Percentiles rank a stretch among this genome's conserved stretches.
Evolutionary conservation across 2,329 filamentous ascomycete species (phyloP).

Genomic region (Colletotrichum somersetense): DNA sequence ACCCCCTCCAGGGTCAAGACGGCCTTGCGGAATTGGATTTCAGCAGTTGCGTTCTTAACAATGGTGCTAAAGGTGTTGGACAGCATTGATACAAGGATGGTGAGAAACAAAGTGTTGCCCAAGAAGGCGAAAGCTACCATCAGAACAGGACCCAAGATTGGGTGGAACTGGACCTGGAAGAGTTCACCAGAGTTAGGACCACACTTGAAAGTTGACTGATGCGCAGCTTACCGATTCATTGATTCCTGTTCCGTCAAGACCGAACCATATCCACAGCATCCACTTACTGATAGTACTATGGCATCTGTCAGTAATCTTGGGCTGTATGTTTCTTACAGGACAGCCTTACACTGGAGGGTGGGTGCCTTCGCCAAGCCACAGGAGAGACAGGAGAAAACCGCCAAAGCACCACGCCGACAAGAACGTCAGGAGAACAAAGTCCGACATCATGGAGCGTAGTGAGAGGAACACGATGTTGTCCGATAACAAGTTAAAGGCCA

Average conservation of each 20-base stretch:
- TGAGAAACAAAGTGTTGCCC: constrained; percentile 90
- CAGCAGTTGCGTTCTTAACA: constrained; percentile 80
- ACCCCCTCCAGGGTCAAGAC: constrained; percentile 88
- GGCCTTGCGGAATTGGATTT: constrained; percentile 85
- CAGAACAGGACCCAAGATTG: constrained; percentile 80
- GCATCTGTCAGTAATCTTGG: constrained; percentile 10
- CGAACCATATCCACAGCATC: constrained; percentile 96
- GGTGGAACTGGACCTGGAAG: constrained; percentile 76
- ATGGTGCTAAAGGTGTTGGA: constrained; percentile 87
- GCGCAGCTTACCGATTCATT: constrained; percentile 61
- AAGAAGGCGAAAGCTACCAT: constrained; percentile 90
- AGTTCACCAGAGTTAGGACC: constrained; percentile 33
- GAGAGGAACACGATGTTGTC: constrained; percentile 89
- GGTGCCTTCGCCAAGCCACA: constrained; percentile 78
- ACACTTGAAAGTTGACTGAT: background rate
- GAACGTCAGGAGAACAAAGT: constrained; percentile 83
- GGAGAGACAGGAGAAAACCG: constrained; percentile 82
- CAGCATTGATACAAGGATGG: constrained; percentile 88
- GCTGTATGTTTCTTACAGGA: too few relatives aligned
- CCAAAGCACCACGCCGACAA: constrained; percentile 86
- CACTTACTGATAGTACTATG: constrained; percentile 80
- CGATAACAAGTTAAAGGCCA: constrained; percentile 86
- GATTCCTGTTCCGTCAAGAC: constrained; percentile 79
- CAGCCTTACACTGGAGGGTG: constrained; percentile 67
- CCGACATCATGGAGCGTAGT: constrained; percentile 85